These are phyloP conservation scores for Picochlorum sp. DNA, from an alignment of 139 green algal species.

Conservation along the genomic window DNA sequence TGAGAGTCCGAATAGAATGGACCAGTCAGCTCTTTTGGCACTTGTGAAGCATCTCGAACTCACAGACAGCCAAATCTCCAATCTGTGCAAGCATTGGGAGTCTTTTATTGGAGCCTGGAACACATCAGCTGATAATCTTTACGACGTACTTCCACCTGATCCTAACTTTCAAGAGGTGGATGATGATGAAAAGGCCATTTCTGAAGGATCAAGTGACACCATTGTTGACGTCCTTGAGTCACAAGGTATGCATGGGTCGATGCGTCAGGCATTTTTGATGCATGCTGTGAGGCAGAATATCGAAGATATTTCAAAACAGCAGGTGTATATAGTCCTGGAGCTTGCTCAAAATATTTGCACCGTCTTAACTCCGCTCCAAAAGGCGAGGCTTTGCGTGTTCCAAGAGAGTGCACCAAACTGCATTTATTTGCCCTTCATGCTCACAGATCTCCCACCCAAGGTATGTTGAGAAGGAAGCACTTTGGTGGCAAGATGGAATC, in stretches of 20 bases:
- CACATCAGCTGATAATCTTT: not conserved
- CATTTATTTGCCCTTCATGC: not conserved
- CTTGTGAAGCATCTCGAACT: not conserved
- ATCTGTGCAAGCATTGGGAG: not conserved
- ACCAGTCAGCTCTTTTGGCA: not conserved
- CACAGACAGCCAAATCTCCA: not conserved
- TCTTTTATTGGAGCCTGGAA: not conserved
- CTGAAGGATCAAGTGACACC: not conserved
- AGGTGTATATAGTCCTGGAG: not conserved
- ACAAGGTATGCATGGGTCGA: not conserved
- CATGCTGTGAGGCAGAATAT: conserved; percentile 4
- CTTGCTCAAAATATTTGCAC: not conserved
- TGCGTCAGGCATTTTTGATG: not conserved
- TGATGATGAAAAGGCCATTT: not conserved
- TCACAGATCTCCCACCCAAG: not conserved
- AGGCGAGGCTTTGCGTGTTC: not conserved
- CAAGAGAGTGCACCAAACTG: not conserved
- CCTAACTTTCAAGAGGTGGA: not conserved
- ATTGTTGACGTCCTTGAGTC: not conserved
- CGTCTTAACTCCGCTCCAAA: not conserved
- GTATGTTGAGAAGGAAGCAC: too few relatives aligned
- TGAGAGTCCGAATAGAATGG: not conserved
- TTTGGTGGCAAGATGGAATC: too few relatives aligned
- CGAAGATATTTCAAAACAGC: not conserved
- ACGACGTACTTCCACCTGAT: not conserved